A percentile compares a stretch with the other conserved stretches of the same genome.
These are phyloP conservation scores for Bisporella sp. DNA, from an alignment of 2,329 filamentous ascomycete genomes.

Conservation along the genomic window DNA sequence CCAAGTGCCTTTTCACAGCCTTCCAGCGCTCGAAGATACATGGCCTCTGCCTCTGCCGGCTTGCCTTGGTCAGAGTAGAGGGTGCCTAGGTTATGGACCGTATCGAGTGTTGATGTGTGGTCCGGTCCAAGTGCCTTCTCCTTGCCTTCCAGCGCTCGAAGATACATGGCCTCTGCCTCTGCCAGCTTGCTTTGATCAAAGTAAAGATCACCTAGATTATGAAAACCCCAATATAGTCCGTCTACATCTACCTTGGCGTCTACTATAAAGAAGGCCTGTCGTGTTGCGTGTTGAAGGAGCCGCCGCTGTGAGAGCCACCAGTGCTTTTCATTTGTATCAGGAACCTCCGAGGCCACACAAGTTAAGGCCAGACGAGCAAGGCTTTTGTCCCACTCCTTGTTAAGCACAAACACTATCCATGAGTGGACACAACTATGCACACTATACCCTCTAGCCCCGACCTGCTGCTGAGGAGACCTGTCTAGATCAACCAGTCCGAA, in stretches of 20 bases:
- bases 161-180: too few relatives aligned
- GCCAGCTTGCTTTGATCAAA: constrained; percentile 1
- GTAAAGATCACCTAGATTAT: constrained; percentile 19
- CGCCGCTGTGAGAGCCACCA: constrained; percentile 14
- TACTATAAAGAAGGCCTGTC: constrained; percentile 3
- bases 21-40: too few relatives aligned
- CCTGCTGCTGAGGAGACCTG: constrained; percentile 4
- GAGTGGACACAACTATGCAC: constrained; percentile 10
- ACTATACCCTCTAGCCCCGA: constrained; percentile 8
- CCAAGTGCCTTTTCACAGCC: too few relatives aligned
- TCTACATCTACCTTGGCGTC: constrained; percentile 7
- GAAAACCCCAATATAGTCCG: constrained; percentile 2
- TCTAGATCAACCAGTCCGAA: constrained; percentile 9
- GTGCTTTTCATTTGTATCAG: constrained; percentile 1
- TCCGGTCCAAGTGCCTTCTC: too few relatives aligned
- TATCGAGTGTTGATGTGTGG: too few relatives aligned
- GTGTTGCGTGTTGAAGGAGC: neutral
- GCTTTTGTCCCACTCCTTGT: constrained; percentile 8
- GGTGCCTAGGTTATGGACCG: too few relatives aligned
- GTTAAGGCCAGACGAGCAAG: constrained; percentile 6
- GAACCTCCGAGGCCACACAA: constrained; percentile 6
- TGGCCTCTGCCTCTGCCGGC: too few relatives aligned
- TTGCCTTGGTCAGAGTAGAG: too few relatives aligned
- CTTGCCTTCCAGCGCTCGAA: too few relatives aligned
- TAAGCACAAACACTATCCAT: constrained; percentile 7